Evolutionary conservation across 257 asterid genomes (phyloP).

Genomic region (Solanum gandarillasii): DNA sequence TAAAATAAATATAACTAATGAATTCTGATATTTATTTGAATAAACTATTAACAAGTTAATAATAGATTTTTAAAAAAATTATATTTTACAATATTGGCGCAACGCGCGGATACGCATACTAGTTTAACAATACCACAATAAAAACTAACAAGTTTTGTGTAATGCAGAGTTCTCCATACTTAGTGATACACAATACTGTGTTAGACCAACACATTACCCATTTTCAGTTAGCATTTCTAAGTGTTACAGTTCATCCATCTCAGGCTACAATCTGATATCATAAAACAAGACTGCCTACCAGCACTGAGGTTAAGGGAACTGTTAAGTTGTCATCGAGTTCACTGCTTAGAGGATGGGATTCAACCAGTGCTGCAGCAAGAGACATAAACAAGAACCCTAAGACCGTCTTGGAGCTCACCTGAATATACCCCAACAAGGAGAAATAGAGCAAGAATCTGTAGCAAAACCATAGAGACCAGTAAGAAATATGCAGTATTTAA

Average conservation of each 20-base stretch:
- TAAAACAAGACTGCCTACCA: constrained; percentile 55
- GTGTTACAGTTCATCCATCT: not conserved
- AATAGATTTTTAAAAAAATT: too few relatives aligned
- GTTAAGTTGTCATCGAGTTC: constrained; percentile 83
- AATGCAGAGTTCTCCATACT: not conserved
- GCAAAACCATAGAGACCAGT: constrained; percentile 7
- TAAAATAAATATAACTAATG: too few relatives aligned
- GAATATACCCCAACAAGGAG: constrained; percentile 60
- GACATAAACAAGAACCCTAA: constrained; percentile 54
- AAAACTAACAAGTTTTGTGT: not conserved
- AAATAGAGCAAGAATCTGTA: constrained; percentile 82
- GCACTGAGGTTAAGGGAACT: constrained; percentile 57
- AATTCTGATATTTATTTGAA: too few relatives aligned
- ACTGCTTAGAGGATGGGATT: constrained; percentile 83
- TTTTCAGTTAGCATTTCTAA: not conserved
- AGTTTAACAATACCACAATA: not conserved
- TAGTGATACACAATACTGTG: not conserved
- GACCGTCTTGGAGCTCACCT: constrained; percentile 49
- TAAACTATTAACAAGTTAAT: too few relatives aligned
- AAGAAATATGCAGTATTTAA: not conserved
- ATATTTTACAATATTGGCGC: too few relatives aligned
- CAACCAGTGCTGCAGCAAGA: constrained; percentile 64
- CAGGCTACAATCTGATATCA: constrained; percentile 18
- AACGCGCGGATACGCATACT: too few relatives aligned
- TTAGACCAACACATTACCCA: not conserved